Evolutionary conservation across 176 grass and related monocot genomes (phyloP).

Genomic region (Hordeum marinum): DNA sequence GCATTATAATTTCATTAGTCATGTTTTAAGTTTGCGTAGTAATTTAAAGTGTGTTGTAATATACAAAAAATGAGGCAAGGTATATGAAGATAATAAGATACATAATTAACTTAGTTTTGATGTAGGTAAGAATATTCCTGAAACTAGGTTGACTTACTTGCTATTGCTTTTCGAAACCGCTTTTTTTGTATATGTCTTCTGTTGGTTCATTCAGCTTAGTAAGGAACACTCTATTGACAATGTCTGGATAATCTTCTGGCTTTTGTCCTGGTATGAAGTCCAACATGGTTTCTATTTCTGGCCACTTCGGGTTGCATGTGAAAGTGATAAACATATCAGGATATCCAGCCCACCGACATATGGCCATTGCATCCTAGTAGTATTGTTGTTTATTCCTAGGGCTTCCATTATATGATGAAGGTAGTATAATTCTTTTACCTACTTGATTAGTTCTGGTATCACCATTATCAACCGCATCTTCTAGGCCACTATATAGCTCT

Average conservation of each 20-base stretch:
- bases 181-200: neutral
- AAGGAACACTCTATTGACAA: constrained; percentile 17
- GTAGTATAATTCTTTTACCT: neutral
- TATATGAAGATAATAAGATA: neutral
- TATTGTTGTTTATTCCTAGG: neutral
- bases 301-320: constrained; percentile 41
- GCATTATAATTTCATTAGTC: neutral
- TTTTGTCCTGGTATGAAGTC: neutral
- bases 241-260: constrained; percentile 10
- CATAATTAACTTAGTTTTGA: neutral
- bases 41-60: neutral
- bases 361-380: neutral
- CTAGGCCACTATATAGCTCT: neutral
- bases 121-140: neutral
- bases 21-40: neutral
- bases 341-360: neutral
- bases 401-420: neutral
- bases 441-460: neutral
- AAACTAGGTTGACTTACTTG: neutral
- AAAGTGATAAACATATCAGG: constrained; percentile 17
- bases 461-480: neutral
- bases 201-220: constrained; percentile 4
- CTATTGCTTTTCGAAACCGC: neutral
- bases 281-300: neutral
- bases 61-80: neutral